Evolutionary conservation across 176 grass and related monocot species (phyloP).

Genomic region (Cenchrus fungigraminus): DNA sequence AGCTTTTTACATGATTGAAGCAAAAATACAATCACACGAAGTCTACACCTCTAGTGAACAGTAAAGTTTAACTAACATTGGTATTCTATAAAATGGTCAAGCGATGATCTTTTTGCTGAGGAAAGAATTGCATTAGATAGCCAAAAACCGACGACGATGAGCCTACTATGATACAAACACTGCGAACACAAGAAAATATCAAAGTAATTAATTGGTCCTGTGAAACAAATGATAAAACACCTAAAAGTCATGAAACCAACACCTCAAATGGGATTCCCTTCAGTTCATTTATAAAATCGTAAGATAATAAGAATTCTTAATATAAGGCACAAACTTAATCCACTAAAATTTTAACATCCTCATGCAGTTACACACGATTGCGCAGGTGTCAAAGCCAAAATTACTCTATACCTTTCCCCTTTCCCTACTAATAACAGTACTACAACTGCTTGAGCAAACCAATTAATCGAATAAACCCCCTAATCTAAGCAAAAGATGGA

Average conservation of each 20-base stretch:
- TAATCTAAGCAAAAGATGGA: background rate
- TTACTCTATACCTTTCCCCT: background rate
- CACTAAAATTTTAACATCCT: no score
- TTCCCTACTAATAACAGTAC: background rate
- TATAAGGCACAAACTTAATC: background rate
- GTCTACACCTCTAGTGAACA: background rate
- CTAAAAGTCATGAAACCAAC: background rate
- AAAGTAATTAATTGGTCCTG: no score
- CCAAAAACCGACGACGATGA: background rate
- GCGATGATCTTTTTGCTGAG: background rate
- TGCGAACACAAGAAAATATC: background rate
- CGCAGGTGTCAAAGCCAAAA: background rate
- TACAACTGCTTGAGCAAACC: background rate
- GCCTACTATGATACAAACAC: background rate
- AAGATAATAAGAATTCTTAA: background rate
- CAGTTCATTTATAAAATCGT: no score
- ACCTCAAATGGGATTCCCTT: background rate
- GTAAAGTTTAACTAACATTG: background rate
- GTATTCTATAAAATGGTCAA: background rate
- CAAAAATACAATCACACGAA: background rate
- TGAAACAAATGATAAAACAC: background rate
- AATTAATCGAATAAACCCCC: background rate
- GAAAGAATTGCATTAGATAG: background rate
- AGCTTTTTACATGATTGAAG: background rate
- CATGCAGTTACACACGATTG: no score